Evolutionary conservation across 148 eudicot species (phyloP).

Genomic region (Silene uniflora): DNA sequence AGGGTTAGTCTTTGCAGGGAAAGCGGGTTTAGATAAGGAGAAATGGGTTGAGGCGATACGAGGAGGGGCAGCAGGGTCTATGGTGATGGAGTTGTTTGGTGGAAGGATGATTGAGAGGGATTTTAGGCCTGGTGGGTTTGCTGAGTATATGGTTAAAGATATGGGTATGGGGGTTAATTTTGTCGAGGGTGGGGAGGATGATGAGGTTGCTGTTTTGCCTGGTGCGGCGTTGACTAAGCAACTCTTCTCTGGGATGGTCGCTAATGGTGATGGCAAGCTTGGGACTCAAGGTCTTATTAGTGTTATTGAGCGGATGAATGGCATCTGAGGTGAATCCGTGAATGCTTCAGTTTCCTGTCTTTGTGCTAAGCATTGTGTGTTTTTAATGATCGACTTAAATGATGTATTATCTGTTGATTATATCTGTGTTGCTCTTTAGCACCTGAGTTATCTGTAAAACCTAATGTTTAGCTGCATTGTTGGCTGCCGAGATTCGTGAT

Average conservation of each 20-base stretch:
- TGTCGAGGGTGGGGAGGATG: slow-evolving; percentile 40
- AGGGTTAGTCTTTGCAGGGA: slow-evolving; percentile 73
- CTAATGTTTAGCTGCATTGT: not conserved
- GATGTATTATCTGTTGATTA: not conserved
- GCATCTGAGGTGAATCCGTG: slow-evolving; percentile 26
- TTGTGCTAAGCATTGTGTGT: not conserved
- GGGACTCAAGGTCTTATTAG: slow-evolving; percentile 74
- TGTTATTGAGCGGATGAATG: slow-evolving; percentile 78
- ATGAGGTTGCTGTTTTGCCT: slow-evolving; percentile 53
- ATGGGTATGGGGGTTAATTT: slow-evolving; percentile 85
- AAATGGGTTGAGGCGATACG: slow-evolving; percentile 66
- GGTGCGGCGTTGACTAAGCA: slow-evolving; percentile 76
- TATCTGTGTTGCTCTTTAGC: not conserved
- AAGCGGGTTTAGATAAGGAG: slow-evolving; percentile 51
- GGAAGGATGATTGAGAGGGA: slow-evolving; percentile 68
- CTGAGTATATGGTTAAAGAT: slow-evolving; percentile 90
- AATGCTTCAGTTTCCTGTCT: not conserved
- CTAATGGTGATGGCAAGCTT: no score
- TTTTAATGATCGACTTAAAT: not conserved
- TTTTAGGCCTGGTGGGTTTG: slow-evolving; percentile 77
- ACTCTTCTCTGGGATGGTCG: no score
- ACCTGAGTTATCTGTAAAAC: not conserved
- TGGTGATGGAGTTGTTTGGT: slow-evolving; percentile 81
- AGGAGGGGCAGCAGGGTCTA: slow-evolving; percentile 71
- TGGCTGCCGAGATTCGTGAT: not conserved